phyloP scores from a whole-genome alignment of 2,329 filamentous ascomycete genomes.

The Cytospora chrysosperma region DNA sequence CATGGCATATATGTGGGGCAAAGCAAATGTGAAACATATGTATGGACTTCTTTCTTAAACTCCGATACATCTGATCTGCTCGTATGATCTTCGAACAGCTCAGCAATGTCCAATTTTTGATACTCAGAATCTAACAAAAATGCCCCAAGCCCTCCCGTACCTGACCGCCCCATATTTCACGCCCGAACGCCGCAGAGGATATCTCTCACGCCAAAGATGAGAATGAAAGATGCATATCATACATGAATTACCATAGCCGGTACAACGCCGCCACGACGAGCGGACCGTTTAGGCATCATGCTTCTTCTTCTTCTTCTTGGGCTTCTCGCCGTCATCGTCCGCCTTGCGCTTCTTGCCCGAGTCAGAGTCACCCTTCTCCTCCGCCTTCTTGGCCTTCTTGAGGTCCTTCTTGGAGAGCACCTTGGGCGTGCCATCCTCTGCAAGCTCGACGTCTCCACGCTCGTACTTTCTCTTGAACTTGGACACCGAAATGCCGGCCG shows the following conservation, averaged over 20 bases:
- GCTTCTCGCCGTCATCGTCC: conserved; percentile 63
- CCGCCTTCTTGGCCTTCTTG: conserved; percentile 68
- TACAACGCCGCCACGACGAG: conserved; percentile 8
- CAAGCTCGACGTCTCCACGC: conserved; percentile 69
- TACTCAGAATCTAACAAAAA: conserved; percentile 14
- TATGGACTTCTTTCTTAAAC: not conserved
- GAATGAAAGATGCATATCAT: conserved; percentile 23
- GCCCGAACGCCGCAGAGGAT: conserved; percentile 26
- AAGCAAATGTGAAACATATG: not conserved
- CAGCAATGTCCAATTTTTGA: not conserved
- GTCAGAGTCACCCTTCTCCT: conserved; percentile 51
- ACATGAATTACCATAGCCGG: conserved; percentile 19
- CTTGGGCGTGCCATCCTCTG: conserved; percentile 62
- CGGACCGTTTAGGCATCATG: conserved; percentile 16
- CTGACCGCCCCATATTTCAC: conserved; percentile 17
- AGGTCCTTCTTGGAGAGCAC: conserved; percentile 73
- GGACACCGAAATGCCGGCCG: conserved; percentile 68
- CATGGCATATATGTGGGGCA: too few relatives aligned
- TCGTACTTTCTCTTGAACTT: conserved; percentile 79
- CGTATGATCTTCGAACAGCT: not conserved
- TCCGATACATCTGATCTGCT: too few relatives aligned
- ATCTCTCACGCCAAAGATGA: conserved; percentile 25
- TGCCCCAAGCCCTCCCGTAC: conserved; percentile 5
- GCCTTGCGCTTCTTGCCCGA: conserved; percentile 72
- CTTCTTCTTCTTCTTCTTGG: conserved; percentile 47